Evolutionary conservation across 2,329 filamentous ascomycete species (phyloP).

Genomic region (Aquanectria penicillioides): DNA sequence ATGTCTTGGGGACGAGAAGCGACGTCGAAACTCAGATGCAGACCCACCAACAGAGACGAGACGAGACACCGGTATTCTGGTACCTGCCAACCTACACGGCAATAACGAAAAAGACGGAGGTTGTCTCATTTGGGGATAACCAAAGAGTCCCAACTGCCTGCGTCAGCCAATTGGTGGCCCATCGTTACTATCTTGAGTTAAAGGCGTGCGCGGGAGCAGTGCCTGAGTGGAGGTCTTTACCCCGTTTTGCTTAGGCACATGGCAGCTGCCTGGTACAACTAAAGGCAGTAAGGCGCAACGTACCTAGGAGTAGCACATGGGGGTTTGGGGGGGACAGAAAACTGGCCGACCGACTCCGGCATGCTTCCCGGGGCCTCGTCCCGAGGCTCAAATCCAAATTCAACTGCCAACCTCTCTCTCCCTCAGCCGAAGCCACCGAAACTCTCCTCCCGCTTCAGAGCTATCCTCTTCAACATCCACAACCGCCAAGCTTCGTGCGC

Average conservation of each 20-base stretch:
- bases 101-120: neutral
- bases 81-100: neutral
- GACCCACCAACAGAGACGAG: no score
- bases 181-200: neutral
- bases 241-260: conserved; percentile 3
- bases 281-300: no score
- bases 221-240: neutral
- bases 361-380: conserved; percentile 12
- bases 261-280: no score
- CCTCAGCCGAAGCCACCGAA: no score
- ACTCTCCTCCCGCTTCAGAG: neutral
- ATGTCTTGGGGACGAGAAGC: no score
- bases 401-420: conserved; percentile 9
- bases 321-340: neutral
- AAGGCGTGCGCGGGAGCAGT: neutral
- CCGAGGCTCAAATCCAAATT: conserved; percentile 17
- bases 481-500: neutral
- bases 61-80: no score
- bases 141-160: neutral
- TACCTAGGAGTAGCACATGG: neutral
- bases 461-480: neutral
- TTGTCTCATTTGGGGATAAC: neutral
- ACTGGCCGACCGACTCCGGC: conserved; percentile 11
- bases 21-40: no score
- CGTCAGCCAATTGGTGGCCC: neutral